Evolutionary conservation across 352 stramenopile species (phyloP).

Genomic region (Globisporangium radiosum): DNA sequence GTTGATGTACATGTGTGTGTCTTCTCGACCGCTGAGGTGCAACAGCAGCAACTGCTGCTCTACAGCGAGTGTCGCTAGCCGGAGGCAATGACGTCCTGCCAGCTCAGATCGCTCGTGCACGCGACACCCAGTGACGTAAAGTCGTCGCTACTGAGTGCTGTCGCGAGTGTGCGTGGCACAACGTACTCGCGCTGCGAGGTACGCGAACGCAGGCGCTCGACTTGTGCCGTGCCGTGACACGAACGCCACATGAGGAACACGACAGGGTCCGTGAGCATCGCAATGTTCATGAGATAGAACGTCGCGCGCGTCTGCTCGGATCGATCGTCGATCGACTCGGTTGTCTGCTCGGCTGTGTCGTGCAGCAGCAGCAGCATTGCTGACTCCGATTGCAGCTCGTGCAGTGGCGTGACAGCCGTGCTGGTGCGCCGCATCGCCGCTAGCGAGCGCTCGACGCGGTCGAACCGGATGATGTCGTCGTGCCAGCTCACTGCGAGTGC

Average conservation of each 20-base stretch:
- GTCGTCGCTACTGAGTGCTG: neutral
- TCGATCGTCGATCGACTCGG: slow-evolving; percentile 4
- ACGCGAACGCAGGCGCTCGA: neutral
- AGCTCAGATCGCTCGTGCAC: neutral
- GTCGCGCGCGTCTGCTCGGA: neutral
- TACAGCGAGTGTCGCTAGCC: neutral
- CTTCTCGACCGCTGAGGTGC: too few species aligned
- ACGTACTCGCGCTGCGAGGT: neutral
- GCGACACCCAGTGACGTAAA: slow-evolving; percentile 1
- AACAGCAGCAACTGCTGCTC: too few species aligned
- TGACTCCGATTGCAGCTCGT: too few species aligned
- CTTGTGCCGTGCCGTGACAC: neutral
- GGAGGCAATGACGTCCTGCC: slow-evolving; percentile 4
- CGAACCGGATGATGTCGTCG: slow-evolving; percentile 6
- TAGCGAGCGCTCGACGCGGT: neutral
- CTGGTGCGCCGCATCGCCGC: too few species aligned
- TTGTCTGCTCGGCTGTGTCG: neutral
- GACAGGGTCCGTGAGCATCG: slow-evolving; percentile 11
- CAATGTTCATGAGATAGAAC: slow-evolving; percentile 11
- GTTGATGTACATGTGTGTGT: too few species aligned
- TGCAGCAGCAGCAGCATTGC: neutral
- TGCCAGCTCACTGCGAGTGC: slow-evolving; percentile 9
- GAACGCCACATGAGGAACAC: neutral
- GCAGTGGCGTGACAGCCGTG: too few species aligned
- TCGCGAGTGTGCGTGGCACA: neutral